These are phyloP conservation scores for Fusarium mundagurra DNA, from an alignment of 2,329 filamentous ascomycete genomes.

Conservation along the genomic window DNA sequence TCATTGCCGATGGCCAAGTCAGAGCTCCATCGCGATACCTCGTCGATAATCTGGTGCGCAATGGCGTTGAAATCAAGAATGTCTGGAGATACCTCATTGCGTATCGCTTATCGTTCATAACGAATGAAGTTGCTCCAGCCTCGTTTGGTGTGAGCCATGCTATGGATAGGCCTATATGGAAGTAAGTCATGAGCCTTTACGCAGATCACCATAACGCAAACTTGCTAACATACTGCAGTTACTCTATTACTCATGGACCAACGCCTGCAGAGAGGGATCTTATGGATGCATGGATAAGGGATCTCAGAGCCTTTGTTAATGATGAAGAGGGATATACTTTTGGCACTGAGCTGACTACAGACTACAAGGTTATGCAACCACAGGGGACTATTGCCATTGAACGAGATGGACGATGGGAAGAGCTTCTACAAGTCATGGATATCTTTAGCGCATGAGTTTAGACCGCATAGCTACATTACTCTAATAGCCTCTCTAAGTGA, in stretches of 20 bases:
- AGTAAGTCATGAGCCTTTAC: background rate
- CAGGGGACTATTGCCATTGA: background rate
- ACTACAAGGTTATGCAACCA: constrained; percentile 8
- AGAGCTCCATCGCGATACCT: constrained; percentile 10
- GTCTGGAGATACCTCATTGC: constrained; percentile 17
- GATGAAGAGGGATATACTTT: background rate
- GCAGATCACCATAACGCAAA: accelerated
- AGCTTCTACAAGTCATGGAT: constrained; percentile 9
- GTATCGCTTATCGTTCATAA: constrained; percentile 1
- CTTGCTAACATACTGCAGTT: background rate
- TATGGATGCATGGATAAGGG: background rate
- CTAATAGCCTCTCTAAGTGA: background rate
- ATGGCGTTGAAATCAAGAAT: background rate
- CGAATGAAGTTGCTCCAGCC: background rate
- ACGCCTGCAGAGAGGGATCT: background rate
- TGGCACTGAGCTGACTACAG: background rate
- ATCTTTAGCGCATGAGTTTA: background rate
- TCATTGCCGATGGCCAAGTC: constrained; percentile 6
- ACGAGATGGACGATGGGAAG: background rate
- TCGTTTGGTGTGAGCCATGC: constrained; percentile 15
- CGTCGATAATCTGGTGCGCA: background rate
- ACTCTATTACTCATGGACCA: background rate
- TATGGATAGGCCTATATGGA: constrained; percentile 17
- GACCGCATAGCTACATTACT: accelerated
- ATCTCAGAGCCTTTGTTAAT: background rate